Evolutionary conservation across 2,329 filamentous ascomycete species (phyloP).

Genomic region (Epichloe coenophiala): DNA sequence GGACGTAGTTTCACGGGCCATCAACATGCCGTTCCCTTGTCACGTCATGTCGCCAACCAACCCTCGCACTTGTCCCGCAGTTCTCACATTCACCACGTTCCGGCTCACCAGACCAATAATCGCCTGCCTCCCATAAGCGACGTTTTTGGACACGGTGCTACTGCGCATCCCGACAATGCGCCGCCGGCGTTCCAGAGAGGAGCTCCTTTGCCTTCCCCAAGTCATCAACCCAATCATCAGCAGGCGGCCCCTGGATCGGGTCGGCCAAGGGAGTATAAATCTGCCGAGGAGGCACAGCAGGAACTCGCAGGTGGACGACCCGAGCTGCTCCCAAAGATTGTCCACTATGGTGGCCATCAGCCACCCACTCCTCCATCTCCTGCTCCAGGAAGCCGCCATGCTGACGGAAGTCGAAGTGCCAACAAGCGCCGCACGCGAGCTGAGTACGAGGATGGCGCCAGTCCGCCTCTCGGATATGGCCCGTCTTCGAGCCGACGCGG

Average conservation of each 20-base stretch:
- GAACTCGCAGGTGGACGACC: conserved; percentile 83
- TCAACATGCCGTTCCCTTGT: conserved; percentile 62
- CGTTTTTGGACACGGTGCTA: conserved; percentile 75
- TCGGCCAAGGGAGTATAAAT: conserved; percentile 77
- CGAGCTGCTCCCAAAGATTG: conserved; percentile 80
- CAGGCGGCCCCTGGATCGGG: conserved; percentile 40
- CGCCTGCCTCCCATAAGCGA: conserved; percentile 87
- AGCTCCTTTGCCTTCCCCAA: conserved; percentile 65
- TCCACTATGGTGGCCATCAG: conserved; percentile 90
- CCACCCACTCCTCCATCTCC: conserved; percentile 84
- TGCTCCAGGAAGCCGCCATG: conserved; percentile 35
- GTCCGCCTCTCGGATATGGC: conserved; percentile 68
- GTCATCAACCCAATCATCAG: conserved; percentile 41
- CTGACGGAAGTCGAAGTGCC: conserved; percentile 42
- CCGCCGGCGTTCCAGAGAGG: conserved; percentile 40
- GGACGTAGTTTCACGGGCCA: conserved; percentile 92
- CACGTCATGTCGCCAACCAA: conserved; percentile 67
- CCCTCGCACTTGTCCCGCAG: conserved; percentile 71
- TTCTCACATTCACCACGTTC: conserved; percentile 82
- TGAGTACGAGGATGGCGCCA: conserved; percentile 89
- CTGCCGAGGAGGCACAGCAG: conserved; percentile 88
- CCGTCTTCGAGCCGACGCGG: conserved; percentile 48
- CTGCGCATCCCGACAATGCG: conserved; percentile 43
- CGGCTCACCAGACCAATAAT: conserved; percentile 79
- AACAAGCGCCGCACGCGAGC: conserved; percentile 66